Conservation (phyloP, 2,329 filamentous ascomycete genomes). For the Arthrinium puccinioides region DNA sequence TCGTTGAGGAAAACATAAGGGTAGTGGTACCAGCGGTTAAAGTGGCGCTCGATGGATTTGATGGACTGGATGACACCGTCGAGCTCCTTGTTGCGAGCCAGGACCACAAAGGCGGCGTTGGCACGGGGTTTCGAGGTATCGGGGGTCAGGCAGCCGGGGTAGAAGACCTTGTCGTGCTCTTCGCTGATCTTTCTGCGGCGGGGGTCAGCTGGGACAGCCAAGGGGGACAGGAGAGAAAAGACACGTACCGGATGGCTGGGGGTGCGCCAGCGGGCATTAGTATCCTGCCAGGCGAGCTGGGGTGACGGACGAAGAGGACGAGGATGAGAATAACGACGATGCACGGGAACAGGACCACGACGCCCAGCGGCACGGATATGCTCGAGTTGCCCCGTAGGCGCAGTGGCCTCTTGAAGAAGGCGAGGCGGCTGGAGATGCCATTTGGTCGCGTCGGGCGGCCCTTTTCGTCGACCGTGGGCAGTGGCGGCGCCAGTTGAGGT, state of each 20-base stretch:
- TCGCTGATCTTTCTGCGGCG: constrained; percentile 81
- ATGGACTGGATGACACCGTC: constrained; percentile 94
- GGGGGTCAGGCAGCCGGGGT: constrained; percentile 77
- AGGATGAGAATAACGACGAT: constrained; percentile 89
- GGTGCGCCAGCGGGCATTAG: constrained; percentile 83
- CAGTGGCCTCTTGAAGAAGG: constrained; percentile 81
- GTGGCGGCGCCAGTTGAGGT: constrained; percentile 32
- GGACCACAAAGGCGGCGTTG: constrained; percentile 91
- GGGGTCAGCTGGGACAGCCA: neutral
- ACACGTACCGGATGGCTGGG: constrained; percentile 74
- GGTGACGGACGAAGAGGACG: constrained; percentile 81
- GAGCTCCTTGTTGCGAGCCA: constrained; percentile 92
- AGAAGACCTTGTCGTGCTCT: constrained; percentile 94
- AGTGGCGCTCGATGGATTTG: constrained; percentile 96
- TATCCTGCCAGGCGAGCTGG: constrained; percentile 72
- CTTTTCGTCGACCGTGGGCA: constrained; percentile 47
- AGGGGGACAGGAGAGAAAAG: neutral
- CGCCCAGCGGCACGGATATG: constrained; percentile 84
- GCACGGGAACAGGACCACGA: constrained; percentile 87
- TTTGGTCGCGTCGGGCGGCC: constrained; percentile 29
- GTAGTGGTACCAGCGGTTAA: constrained; percentile 98
- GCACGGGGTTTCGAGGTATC: constrained; percentile 73
- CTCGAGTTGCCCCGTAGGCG: constrained; percentile 86
- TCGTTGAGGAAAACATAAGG: constrained; percentile 98
- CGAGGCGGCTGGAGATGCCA: constrained; percentile 46